These are phyloP conservation scores for Pseudovirgaria hyperparasitica DNA, from an alignment of 2,329 filamentous ascomycete genomes.

Conservation along the genomic window DNA sequence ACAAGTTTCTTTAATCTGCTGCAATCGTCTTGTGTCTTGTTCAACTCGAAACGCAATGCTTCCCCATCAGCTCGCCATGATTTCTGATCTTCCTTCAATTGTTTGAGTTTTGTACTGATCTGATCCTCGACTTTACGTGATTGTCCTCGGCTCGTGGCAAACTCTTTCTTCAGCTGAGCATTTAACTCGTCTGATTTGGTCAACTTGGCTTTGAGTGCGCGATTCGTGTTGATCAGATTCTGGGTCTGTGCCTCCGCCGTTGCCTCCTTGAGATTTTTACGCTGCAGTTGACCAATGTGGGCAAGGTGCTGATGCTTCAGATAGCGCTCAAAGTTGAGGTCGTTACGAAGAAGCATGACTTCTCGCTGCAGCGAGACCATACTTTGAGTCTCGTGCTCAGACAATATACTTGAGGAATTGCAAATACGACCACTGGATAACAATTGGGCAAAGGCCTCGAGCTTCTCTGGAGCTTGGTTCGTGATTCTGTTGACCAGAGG, in stretches of 20 bases:
- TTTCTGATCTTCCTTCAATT: slow-evolving; percentile 57
- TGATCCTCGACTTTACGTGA: slow-evolving; percentile 69
- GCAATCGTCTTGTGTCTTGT: slow-evolving; percentile 45
- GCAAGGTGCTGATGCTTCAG: slow-evolving; percentile 73
- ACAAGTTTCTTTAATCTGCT: slow-evolving; percentile 54
- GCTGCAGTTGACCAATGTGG: slow-evolving; percentile 66
- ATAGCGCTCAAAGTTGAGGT: slow-evolving; percentile 72
- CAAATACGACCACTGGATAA: slow-evolving; percentile 8
- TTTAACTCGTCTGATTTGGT: slow-evolving; percentile 61
- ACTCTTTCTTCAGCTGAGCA: slow-evolving; percentile 57
- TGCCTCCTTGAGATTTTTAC: slow-evolving; percentile 62
- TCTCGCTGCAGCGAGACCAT: slow-evolving; percentile 51
- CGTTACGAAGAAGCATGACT: slow-evolving; percentile 64
- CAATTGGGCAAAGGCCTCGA: slow-evolving; percentile 20
- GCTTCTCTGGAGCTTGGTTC: slow-evolving; percentile 14
- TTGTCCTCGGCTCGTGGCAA: slow-evolving; percentile 56
- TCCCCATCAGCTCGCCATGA: slow-evolving; percentile 47
- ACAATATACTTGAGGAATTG: slow-evolving; percentile 13
- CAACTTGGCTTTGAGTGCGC: slow-evolving; percentile 57
- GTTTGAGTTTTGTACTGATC: slow-evolving; percentile 51
- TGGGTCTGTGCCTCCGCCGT: slow-evolving; percentile 73
- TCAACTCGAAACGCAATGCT: slow-evolving; percentile 44
- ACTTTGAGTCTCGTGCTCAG: slow-evolving; percentile 20
- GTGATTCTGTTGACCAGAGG: slow-evolving; percentile 1
- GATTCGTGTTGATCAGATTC: slow-evolving; percentile 65